Evolutionary conservation across 1,284 basidiomycete genomes (phyloP).

Genomic region (Pascua guehoae): DNA sequence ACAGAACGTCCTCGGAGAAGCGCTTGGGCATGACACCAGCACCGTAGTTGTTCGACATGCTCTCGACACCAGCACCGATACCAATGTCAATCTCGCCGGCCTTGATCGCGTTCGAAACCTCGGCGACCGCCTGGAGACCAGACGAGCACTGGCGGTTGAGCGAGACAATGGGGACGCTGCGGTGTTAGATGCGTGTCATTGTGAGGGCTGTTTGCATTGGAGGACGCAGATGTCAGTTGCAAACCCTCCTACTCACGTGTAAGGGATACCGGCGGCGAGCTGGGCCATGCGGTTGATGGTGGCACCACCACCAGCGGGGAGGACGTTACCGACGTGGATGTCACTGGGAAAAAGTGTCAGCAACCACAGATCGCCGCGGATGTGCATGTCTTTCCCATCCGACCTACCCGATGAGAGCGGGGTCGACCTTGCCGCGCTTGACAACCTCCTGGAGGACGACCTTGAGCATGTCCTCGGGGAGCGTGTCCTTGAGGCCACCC

Average conservation of each 20-base stretch:
- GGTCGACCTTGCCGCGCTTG: slow-evolving; percentile 45
- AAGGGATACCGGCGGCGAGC: slow-evolving; percentile 85
- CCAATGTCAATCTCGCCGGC: slow-evolving; percentile 86
- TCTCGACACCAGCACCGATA: slow-evolving; percentile 92
- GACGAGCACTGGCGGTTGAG: slow-evolving; percentile 95
- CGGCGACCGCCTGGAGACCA: slow-evolving; percentile 78
- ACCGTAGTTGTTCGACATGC: slow-evolving; percentile 86
- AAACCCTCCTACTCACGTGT: slow-evolving; percentile 54
- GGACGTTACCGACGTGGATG: slow-evolving; percentile 87
- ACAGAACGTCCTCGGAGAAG: slow-evolving; percentile 75
- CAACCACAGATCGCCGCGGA: not conserved
- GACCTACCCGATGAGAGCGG: slow-evolving; percentile 44
- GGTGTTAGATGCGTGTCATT: not conserved
- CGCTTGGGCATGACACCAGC: slow-evolving; percentile 66
- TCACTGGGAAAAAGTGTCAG: slow-evolving; percentile 65
- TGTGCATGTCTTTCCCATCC: not conserved
- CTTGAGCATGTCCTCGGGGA: slow-evolving; percentile 84
- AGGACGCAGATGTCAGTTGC: not conserved
- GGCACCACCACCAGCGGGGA: slow-evolving; percentile 87
- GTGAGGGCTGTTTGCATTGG: too few relatives aligned
- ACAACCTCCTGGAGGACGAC: slow-evolving; percentile 71
- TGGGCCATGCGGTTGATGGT: slow-evolving; percentile 89
- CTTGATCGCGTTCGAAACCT: slow-evolving; percentile 85
- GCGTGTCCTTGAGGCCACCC: slow-evolving; percentile 90
- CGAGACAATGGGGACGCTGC: slow-evolving; percentile 68